A percentile compares a stretch with the other conserved stretches of the same genome.
These are phyloP conservation scores for Candida glucosophila DNA, from an alignment of 1,139 yeast genomes.

Conservation along the genomic window DNA sequence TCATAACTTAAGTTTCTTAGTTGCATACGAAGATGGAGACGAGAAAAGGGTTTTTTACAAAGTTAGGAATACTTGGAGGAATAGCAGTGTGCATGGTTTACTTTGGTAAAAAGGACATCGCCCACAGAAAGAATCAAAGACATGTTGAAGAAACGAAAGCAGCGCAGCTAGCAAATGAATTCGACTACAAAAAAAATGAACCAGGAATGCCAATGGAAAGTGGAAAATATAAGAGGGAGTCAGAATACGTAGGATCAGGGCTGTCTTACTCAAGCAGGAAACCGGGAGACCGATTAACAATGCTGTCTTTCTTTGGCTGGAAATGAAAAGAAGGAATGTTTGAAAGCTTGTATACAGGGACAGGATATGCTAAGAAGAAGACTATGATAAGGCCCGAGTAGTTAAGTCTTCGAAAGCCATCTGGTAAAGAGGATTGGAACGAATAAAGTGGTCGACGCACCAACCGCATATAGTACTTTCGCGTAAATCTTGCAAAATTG, in stretches of 20 bases:
- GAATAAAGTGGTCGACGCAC: slow-evolving; percentile 33
- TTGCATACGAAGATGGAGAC: slow-evolving; percentile 35
- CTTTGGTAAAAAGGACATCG: slow-evolving; percentile 31
- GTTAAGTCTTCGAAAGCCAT: slow-evolving; percentile 31
- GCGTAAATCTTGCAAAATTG: slow-evolving; percentile 38
- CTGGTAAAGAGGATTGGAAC: slow-evolving; percentile 33
- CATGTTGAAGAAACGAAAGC: slow-evolving; percentile 34
- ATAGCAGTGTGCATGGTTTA: slow-evolving; percentile 24
- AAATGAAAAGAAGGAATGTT: background rate
- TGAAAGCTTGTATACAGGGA: slow-evolving; percentile 1
- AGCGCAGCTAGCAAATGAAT: slow-evolving; percentile 26
- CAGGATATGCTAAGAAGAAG: slow-evolving; percentile 1
- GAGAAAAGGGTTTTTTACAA: slow-evolving; percentile 23
- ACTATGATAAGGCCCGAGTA: slow-evolving; percentile 1
- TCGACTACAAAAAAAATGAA: slow-evolving; percentile 16
- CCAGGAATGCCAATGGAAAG: slow-evolving; percentile 29
- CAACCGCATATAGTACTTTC: slow-evolving; percentile 41
- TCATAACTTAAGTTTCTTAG: no score
- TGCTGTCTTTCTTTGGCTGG: slow-evolving; percentile 21
- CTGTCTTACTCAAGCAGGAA: slow-evolving; percentile 46
- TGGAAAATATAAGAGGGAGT: slow-evolving; percentile 29
- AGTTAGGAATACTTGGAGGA: slow-evolving; percentile 25
- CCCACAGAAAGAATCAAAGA: slow-evolving; percentile 25
- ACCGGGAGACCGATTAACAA: slow-evolving; percentile 36
- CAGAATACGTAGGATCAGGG: slow-evolving; percentile 62